Percentiles rank a stretch among this genome's conserved stretches.
Conservation (phyloP, 2,329 filamentous ascomycete genomes). For the Botrytis elliptica region DNA sequence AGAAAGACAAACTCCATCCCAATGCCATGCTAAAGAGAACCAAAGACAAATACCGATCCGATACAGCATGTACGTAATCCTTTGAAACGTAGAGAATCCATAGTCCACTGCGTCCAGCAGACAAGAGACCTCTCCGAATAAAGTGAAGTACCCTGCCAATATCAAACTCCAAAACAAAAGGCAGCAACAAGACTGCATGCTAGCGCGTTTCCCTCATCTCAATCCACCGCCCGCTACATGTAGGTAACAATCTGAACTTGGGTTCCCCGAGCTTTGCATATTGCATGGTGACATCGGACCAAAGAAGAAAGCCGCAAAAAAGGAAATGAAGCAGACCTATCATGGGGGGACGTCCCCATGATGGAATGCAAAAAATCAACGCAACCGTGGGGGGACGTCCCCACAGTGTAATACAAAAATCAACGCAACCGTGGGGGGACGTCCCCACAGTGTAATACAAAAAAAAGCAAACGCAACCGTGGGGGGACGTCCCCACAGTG, state of each 20-base stretch:
- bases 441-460: constrained; percentile 1
- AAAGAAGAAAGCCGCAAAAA: neutral
- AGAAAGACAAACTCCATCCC: neutral
- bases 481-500: neutral
- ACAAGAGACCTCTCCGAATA: neutral
- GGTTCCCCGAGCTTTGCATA: neutral
- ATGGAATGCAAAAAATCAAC: neutral
- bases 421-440: neutral
- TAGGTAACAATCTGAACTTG: neutral
- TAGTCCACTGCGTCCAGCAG: neutral
- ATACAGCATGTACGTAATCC: neutral
- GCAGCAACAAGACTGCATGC: neutral
- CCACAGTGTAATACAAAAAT: neutral
- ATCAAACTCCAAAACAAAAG: neutral
- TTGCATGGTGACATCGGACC: neutral
- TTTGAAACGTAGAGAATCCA: neutral
- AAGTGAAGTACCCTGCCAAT: neutral
- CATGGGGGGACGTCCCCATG: constrained; percentile 8
- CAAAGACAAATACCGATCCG: neutral
- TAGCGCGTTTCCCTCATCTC: neutral
- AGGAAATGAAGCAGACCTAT: neutral
- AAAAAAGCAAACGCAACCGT: neutral
- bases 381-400: neutral
- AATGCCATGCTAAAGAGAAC: neutral
- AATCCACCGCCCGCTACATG: neutral